Base-by-base conservation (phyloP, 306 rosid species). In the Vigna radiata region DNA sequence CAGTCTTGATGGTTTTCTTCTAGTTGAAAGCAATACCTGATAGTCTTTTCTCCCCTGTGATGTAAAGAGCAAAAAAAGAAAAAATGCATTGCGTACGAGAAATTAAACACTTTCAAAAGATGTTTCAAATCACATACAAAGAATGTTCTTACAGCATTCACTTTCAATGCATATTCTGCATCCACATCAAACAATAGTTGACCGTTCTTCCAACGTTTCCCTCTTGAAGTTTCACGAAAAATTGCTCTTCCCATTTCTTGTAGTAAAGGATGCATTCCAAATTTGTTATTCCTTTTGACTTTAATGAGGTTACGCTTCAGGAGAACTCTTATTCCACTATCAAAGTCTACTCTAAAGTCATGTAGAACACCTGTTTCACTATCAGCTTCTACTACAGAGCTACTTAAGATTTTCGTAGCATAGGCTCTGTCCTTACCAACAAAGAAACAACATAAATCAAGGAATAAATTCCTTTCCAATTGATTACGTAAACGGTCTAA, bases 211-310 rank as follows among this genome's bases (percentile, higher is more conserved):
- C 6, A 83, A 33, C 31, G 81, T 10, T 67, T 5, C 4, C 31
- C 21, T 4, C 73, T 63, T 0, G 61, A 76, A 7, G 9, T 61
- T 6, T 53, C 44, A 8, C 69, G 77, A 54, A 62, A 63, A 5
- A 86, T 77, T 43, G 55, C 69, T 49, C 73, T 53, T 36, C 83
- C 89, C 85, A 82, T 79, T 1, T 79, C 72, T 76, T 61, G 55
- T 27, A 76, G 18, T 29, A 76, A 63, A 50, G 18, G 54, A 76
- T 76, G 80, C 55, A 76, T 37, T 52, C 15, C 71, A 1, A 75
- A 11, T 37, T 62, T 62, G 23, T 62, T 61, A 5, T 33, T 63
- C 3, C 31, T 75, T 25, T 71, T 75, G 68, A 77, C 15, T 33
- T 55, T 72, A 7, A 83, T 2, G 0, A 83, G 89, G 23, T 79